Evolutionary conservation across 2,329 filamentous ascomycete species (phyloP), one percentile per base, ranked within the genome.

Genomic region (Lasiodiplodia sp.): DNA sequence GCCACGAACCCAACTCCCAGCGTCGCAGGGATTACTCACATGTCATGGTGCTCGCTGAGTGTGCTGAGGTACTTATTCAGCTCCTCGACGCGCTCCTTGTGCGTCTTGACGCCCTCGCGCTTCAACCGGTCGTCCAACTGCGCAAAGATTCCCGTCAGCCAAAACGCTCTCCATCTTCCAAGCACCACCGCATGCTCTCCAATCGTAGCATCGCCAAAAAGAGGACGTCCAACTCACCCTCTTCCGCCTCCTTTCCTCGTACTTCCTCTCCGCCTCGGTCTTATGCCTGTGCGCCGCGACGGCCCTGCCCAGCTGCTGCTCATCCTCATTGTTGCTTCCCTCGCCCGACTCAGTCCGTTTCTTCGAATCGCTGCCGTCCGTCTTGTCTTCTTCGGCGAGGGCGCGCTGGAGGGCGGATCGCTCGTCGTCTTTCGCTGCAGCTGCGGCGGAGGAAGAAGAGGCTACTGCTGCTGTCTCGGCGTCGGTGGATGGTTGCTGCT

Each of bases 21-120:
- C 1, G 7, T 12, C 16, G 53, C 53, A 55, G 10, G 51, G 25
- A 64, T 37, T 25, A 79, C 83, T 73, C 81, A 86, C 94, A 99
- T 99, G 78, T 99, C 96, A 80, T 99, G 95, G 82, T 99, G 96
- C 82, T 99, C 96, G 81, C 93, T 97, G 76, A 99, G 82, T 72
- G 90, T 92, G 72, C 93, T 96, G 44, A 99, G 83, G 79, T 98
- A 97, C 71, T 92, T 93, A 79, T 99, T 99, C 74, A 98, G 83
- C 78, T 97, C 94, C 79, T 98, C 94, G 53, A 99, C 95, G 12
- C 93, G 89, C 83, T 99, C 92, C 79, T 98, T 98, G 81, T 99
- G 96, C 37, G 94, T 97, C 85, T 97, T 98, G 73, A 95, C 88
- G 18, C 96, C 91, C 78, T 97, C 94, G 16, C 91, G 89, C 76